Percentiles rank a stretch among this genome's conserved stretches.
phyloP scores from a whole-genome alignment of 768 basidiomycete species.

The Ramaria sp. region DNA sequence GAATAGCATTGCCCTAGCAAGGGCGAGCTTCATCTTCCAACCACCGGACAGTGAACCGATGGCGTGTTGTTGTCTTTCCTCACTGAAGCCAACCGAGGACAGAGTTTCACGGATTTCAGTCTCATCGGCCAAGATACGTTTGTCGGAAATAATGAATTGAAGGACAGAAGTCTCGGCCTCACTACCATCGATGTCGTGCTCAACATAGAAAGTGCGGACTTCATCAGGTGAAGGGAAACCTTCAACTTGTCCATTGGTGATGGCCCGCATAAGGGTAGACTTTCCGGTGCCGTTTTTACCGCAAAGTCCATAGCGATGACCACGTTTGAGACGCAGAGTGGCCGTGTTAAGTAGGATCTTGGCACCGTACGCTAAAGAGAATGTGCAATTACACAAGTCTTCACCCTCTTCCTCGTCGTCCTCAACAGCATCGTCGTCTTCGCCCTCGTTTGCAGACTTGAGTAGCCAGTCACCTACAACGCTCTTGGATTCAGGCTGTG shows the following conservation, averaged over 20 bases:
- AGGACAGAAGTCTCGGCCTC: constrained; percentile 88
- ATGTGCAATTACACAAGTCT: constrained; percentile 97
- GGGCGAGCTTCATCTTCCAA: constrained; percentile 99
- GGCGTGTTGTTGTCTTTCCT: constrained; percentile 71
- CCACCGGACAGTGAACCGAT: constrained; percentile 93
- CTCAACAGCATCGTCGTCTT: constrained; percentile 50
- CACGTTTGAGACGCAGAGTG: constrained; percentile 93
- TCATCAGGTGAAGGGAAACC: constrained; percentile 97
- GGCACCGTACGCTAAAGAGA: constrained; percentile 97
- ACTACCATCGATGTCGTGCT: constrained; percentile 96
- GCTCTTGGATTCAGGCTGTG: constrained; percentile 53
- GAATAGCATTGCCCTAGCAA: constrained; percentile 96
- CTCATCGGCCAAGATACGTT: constrained; percentile 61
- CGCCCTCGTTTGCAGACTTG: constrained; percentile 68
- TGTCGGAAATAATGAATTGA: constrained; percentile 78
- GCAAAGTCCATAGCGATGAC: constrained; percentile 96
- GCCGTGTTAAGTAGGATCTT: constrained; percentile 98
- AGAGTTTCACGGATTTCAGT: constrained; percentile 73
- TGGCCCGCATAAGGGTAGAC: constrained; percentile 88
- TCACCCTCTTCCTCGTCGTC: constrained; percentile 98
- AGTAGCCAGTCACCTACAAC: constrained; percentile 82
- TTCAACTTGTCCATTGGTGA: constrained; percentile 92
- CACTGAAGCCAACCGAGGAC: constrained; percentile 84
- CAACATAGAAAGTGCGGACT: constrained; percentile 98
- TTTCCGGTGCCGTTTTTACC: constrained; percentile 99